Evolutionary conservation across 2,329 filamentous ascomycete genomes (phyloP), one percentile per base, ranked within the genome.

Genomic region (Purpureocillium takamizusanense): DNA sequence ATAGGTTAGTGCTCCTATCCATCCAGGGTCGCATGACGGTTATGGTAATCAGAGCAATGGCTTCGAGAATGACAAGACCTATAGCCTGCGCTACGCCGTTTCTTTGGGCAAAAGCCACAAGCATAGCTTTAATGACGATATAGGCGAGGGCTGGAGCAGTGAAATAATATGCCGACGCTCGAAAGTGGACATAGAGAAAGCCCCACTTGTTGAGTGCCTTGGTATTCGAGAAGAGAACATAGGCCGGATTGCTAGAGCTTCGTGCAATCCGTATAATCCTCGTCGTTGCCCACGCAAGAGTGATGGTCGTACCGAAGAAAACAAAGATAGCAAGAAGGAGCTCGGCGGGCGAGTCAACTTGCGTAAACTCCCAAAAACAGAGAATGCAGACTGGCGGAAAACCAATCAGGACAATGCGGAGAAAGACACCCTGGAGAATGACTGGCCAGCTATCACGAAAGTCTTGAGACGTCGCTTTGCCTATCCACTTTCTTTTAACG

Each of bases 1-100:
- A 94, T 33, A 82, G 81, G 63, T 95, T 95, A 42, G 87, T 94
- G 65, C 88, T 89, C 77, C 94, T 95, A 71, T 95, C 89, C 89
- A 95, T 95, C 83, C 86, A 95, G n/a, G 89, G 89, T 42, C 86
- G 81, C 48, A 95, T 65, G 38, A 94, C 81, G 41, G 79, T 83
- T 37, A 87, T 79, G 18, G 66, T 78, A 51, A 95, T 82, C 42
- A 95, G 71, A 50, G 84, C 81, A 37, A 63, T 76, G 2, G 82
- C 81, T 62, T 95, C 89, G 38, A 95, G 78, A 44, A 95, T 67
- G 30, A 95, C 69, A 42, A 95, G 72, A n/a, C 81, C 86, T 42
- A 95, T 71, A 5, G 87, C 86, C 63, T 95, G 88, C 15, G 81
- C 78, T 4, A 77, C 74, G 18, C 79, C 77, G 18, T 70, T 75